Evolutionary conservation across 129 eudicot species (phyloP).

Genomic region (Smallanthus sonchifolius): DNA sequence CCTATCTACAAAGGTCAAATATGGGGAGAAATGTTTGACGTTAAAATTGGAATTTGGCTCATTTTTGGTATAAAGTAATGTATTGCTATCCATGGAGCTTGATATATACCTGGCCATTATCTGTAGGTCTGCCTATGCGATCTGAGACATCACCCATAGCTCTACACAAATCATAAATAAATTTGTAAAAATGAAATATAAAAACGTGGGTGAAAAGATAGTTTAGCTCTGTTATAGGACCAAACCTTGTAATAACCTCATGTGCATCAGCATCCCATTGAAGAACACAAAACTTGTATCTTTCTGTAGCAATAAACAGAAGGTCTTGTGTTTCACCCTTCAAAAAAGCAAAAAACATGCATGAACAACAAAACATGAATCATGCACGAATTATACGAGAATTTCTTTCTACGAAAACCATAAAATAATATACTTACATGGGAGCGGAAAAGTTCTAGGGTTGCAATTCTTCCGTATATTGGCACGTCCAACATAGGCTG

Average conservation of each 20-base stretch:
- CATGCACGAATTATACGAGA: not conserved
- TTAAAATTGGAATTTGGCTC: not conserved
- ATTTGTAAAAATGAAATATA: not conserved
- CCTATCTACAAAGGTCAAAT: conserved; percentile 58
- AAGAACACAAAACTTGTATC: conserved; percentile 91
- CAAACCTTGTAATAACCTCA: conserved; percentile 87
- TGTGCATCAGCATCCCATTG: conserved; percentile 86
- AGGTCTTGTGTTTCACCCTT: conserved; percentile 99
- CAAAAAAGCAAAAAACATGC: conserved; percentile 1
- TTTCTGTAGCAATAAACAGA: conserved; percentile 87
- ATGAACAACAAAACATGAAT: not conserved
- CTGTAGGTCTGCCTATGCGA: conserved; percentile 95
- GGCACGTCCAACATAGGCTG: conserved; percentile 96
- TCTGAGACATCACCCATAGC: conserved; percentile 99
- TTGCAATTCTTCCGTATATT: conserved; percentile 94
- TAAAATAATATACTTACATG: conserved; percentile 58
- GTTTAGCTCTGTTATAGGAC: conserved; percentile 7
- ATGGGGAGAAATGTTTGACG: not conserved
- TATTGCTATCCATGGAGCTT: not conserved
- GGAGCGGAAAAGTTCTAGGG: conserved; percentile 92
- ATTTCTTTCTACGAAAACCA: not conserved
- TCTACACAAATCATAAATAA: conserved; percentile 33
- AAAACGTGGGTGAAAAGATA: not conserved
- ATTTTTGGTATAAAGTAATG: not conserved
- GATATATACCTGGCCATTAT: conserved; percentile 79